These are phyloP conservation scores for Naganishia randhawae DNA, from an alignment of 768 basidiomycete genomes.

Conservation along the genomic window DNA sequence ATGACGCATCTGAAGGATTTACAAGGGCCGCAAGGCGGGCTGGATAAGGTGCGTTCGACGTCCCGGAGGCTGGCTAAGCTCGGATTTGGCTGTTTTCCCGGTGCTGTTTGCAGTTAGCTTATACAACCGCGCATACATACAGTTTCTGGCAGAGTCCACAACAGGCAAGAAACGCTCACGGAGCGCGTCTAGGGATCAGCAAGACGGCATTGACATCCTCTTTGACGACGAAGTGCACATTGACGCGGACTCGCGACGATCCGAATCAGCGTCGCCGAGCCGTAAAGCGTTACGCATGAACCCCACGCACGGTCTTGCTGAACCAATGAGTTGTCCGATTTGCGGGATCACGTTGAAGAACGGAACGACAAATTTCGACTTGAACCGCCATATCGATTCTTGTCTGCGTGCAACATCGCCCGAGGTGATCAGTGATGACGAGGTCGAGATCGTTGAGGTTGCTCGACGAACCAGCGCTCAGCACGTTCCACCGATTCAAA, in stretches of 20 bases:
- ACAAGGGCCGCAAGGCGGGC: conserved; percentile 15
- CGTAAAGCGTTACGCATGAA: not conserved
- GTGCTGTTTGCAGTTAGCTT: no score
- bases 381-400: conserved; percentile 6
- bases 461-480: not conserved
- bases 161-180: conserved; percentile 2
- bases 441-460: conserved; percentile 3
- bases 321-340: not conserved
- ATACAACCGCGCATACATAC: not conserved
- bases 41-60: conserved; percentile 15
- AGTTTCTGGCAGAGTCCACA: conserved; percentile 1
- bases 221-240: not conserved
- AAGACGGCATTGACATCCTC: not conserved
- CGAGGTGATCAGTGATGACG: conserved; percentile 9
- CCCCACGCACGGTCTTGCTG: not conserved
- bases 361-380: conserved; percentile 2
- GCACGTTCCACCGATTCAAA: not conserved
- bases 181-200: not conserved
- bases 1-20: conserved; percentile 86
- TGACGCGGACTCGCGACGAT: not conserved
- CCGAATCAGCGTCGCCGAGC: not conserved
- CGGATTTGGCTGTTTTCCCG: not conserved
- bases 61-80: no score
- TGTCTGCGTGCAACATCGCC: not conserved
- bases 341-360: not conserved